Base-by-base conservation (phyloP, 164 flowering plant species). In the Macadamia integrifolia region DNA sequence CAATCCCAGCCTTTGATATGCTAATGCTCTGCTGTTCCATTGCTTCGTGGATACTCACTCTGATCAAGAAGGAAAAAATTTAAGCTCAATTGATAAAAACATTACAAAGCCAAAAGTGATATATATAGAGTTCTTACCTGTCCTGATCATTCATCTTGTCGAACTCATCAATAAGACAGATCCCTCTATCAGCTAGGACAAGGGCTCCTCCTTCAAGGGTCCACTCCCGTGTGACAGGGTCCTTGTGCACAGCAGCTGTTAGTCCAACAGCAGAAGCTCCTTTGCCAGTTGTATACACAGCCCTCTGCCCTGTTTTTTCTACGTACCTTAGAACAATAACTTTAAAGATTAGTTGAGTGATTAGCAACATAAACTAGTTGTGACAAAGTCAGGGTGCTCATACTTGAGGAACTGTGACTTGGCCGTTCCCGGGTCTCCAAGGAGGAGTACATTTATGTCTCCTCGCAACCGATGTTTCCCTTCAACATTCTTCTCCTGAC, bases 71-170 rank as follows among this genome's bases (percentile, higher is more conserved):
- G 23, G 53, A 58, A 18, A 31, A 15, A n/a, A 2, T 49, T 18
- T 13, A 9, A 46, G 23, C 48, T 17, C 29, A 32, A 30, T 58
- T 42, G 23, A 15, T 42, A 6, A 28, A 35, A 35, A 61, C 50
- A 53, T 23, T 1, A 42, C 58, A 18, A 29, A 50, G 1, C 43
- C 50, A 66, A 65, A 48, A 62, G 4, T 56, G 9, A 65, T 18
- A 58, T 12, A 42, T 23, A 32, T 7, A 32, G 64, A 72, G 31
- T 59, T 63, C 56, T 73, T 69, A 84, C 97, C 98, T 87, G 77
- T 94, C 99, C 75, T 94, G 98, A 77, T 92, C 98, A 80, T 92
- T 94, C 99, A 94, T 94, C 80, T 94, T 94, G 80, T 94, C 99
- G 74, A 94, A 94, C 79, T 94, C 99, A 81, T 94, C 99, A 75